Evolutionary conservation across 805 yeast species (phyloP).

Genomic region (Yarrowia sp.): DNA sequence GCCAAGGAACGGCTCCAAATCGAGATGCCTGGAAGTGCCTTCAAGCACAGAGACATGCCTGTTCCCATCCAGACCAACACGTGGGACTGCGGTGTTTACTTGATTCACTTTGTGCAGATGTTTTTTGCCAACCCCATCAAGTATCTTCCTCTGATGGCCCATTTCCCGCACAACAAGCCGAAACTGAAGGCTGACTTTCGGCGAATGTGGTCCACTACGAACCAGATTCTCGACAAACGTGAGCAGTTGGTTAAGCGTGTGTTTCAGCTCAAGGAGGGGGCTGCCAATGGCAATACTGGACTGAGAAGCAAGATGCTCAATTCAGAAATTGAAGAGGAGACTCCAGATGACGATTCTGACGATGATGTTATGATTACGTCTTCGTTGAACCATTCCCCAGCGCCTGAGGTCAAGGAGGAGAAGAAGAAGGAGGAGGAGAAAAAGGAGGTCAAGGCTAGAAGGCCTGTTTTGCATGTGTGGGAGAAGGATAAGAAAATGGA

Average conservation of each 20-base stretch:
- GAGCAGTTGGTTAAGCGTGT: not conserved
- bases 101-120: conserved; percentile 50
- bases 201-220: not conserved
- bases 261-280: not conserved
- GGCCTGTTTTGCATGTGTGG: not conserved
- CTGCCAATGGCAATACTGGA: not conserved
- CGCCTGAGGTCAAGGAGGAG: not conserved
- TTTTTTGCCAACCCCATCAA: conserved; percentile 35
- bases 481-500: not conserved
- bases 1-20: conserved; percentile 40
- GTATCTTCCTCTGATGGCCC: conserved; percentile 29
- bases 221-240: not conserved
- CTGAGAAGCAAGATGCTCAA: not conserved
- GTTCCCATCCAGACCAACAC: conserved; percentile 85
- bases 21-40: conserved; percentile 26
- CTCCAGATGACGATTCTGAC: not conserved
- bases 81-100: conserved; percentile 94
- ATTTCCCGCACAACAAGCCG: not conserved
- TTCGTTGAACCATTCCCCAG: not conserved
- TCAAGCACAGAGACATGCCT: conserved; percentile 48
- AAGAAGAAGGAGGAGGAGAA: not conserved
- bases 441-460: not conserved
- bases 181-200: not conserved
- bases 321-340: not conserved
- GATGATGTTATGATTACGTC: conserved; percentile 8